Percentiles rank a stretch among this genome's conserved stretches.
Evolutionary conservation across 169 alveolate species (phyloP).

Genomic region (Sarcocystis neurona): DNA sequence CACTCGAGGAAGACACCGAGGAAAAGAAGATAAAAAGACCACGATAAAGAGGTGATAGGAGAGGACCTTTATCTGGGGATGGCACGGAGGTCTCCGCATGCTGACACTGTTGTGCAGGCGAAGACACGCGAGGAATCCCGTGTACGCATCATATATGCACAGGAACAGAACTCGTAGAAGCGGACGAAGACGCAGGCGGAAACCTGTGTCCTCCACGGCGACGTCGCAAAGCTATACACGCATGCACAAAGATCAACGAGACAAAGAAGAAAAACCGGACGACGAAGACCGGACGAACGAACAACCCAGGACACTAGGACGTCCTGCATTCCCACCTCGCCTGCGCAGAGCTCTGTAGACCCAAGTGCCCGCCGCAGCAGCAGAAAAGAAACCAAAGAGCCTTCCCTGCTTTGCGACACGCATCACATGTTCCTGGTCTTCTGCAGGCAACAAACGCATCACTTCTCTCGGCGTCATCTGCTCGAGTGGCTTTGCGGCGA

Average conservation of each 20-base stretch:
- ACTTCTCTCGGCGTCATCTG: not conserved
- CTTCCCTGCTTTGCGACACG: constrained; percentile 23
- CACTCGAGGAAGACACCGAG: not conserved
- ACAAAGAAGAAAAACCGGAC: no score
- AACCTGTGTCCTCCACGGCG: not conserved
- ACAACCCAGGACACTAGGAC: no score
- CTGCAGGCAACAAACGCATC: constrained; percentile 1
- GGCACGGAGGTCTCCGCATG: not conserved
- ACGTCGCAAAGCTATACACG: no score
- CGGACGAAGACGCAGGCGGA: not conserved
- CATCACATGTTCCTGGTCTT: not conserved
- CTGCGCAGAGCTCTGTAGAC: constrained; percentile 14
- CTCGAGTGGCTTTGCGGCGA: not conserved
- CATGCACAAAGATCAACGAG: no score
- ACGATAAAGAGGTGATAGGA: not conserved
- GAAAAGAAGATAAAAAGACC: not conserved
- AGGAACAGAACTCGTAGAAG: not conserved
- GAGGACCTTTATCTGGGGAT: not conserved
- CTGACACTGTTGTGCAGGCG: no score
- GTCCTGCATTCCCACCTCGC: not conserved
- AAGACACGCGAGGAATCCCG: not conserved
- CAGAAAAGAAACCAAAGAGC: not conserved
- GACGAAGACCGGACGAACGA: no score
- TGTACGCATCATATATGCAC: not conserved
- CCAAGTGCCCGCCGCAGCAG: constrained; percentile 28